Conservation (phyloP, 1,284 basidiomycete genomes). For the Meira miltonrushii region DNA sequence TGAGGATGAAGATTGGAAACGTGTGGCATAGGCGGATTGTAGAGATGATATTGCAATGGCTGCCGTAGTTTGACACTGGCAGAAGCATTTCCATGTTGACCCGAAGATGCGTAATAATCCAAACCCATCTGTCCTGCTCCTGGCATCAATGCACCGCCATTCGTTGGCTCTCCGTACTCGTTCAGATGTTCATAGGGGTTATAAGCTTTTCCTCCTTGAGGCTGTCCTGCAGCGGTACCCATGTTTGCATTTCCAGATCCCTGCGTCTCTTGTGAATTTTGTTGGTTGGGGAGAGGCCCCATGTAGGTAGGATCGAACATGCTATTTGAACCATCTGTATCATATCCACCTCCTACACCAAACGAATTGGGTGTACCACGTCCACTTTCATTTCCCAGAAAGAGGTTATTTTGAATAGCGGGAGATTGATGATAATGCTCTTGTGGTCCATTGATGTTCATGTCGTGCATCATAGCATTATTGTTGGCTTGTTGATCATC, state of each 20-base stretch:
- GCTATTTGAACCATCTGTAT: slow-evolving; percentile 15
- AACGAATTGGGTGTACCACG: slow-evolving; percentile 19
- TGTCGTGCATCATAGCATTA: slow-evolving; percentile 13
- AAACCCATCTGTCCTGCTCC: neutral
- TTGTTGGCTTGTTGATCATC: slow-evolving; percentile 11
- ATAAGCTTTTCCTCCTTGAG: slow-evolving; percentile 16
- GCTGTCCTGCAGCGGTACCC: slow-evolving; percentile 9
- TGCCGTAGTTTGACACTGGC: slow-evolving; percentile 17
- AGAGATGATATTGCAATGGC: slow-evolving; percentile 82
- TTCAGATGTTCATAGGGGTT: slow-evolving; percentile 43
- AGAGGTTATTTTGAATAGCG: slow-evolving; percentile 13
- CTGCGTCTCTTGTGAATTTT: neutral
- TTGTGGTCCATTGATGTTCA: slow-evolving; percentile 17
- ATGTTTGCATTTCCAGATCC: neutral
- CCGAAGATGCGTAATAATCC: slow-evolving; percentile 8
- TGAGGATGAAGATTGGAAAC: slow-evolving; percentile 56
- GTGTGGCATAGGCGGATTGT: slow-evolving; percentile 64
- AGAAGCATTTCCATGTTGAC: slow-evolving; percentile 13
- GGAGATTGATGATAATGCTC: slow-evolving; percentile 17
- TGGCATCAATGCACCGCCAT: neutral
- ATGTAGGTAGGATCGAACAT: slow-evolving; percentile 23
- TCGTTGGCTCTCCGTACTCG: slow-evolving; percentile 32
- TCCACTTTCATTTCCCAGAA: slow-evolving; percentile 19
- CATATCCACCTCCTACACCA: slow-evolving; percentile 11
- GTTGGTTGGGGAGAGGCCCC: slow-evolving; percentile 12